phyloP scores from a whole-genome alignment of 1,139 yeast genomes.

The Hyphopichia burtonii region DNA sequence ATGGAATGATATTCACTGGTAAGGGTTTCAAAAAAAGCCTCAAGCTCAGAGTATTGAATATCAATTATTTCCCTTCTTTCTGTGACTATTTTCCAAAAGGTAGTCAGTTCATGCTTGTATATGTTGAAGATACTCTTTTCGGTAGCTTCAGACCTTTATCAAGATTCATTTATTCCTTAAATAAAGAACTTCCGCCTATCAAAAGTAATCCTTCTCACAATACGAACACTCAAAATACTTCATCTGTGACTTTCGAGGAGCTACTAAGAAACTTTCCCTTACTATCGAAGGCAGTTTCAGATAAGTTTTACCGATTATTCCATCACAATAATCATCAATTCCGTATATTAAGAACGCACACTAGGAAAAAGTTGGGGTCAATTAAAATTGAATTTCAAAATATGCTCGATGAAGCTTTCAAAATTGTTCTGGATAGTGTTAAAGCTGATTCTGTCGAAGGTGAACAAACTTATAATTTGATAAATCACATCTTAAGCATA shows the following conservation, averaged over 20 bases:
- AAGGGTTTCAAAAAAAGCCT: constrained; percentile 56
- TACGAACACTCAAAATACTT: not conserved
- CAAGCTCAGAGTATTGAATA: constrained; percentile 41
- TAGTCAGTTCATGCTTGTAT: constrained; percentile 51
- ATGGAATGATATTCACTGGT: constrained; percentile 53
- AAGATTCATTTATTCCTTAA: not conserved
- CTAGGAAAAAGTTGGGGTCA: constrained; percentile 25
- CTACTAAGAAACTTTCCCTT: constrained; percentile 47
- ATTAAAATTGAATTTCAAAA: constrained; percentile 33
- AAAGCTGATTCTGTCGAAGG: constrained; percentile 36
- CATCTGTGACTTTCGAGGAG: constrained; percentile 36
- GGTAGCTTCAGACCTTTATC: constrained; percentile 23
- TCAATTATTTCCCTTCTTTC: constrained; percentile 45
- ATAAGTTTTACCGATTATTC: constrained; percentile 41
- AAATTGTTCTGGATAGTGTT: constrained; percentile 42
- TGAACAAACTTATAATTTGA: constrained; percentile 32
- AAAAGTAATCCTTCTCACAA: not conserved
- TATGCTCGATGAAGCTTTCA: constrained; percentile 38
- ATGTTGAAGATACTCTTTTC: constrained; percentile 50
- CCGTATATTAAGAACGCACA: constrained; percentile 29
- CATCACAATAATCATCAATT: constrained; percentile 44
- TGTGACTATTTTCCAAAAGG: constrained; percentile 49
- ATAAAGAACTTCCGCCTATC: constrained; percentile 2
- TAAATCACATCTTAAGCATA: constrained; percentile 28
- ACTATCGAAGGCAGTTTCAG: constrained; percentile 47